Percentiles rank a stretch among this genome's conserved stretches.
Conservation (phyloP, 129 eudicot species). For the Sambucus nigra region DNA sequence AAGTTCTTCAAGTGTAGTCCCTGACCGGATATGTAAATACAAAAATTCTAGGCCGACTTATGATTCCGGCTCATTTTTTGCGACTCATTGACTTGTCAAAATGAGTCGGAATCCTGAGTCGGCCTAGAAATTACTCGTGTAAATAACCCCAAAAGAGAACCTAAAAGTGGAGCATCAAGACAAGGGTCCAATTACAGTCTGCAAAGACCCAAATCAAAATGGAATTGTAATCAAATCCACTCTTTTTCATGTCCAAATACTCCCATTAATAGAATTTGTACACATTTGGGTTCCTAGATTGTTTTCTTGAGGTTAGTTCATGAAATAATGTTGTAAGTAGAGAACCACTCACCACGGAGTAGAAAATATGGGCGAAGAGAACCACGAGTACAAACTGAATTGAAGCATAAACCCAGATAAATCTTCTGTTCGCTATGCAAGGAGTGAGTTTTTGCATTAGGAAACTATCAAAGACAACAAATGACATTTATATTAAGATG, state of each 20-base stretch:
- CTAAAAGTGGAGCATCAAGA: no score
- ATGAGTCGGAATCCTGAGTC: no score
- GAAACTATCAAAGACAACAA: neutral
- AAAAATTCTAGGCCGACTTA: neutral
- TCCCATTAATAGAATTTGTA: no score
- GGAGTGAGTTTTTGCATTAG: conserved; percentile 6
- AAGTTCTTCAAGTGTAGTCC: no score
- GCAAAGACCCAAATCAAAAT: neutral
- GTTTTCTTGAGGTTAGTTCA: neutral
- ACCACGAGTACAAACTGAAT: conserved; percentile 70
- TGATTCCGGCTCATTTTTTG: neutral
- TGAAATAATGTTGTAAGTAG: neutral
- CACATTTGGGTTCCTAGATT: neutral
- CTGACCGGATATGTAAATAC: neutral
- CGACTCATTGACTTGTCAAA: no score
- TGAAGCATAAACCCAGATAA: conserved; percentile 76
- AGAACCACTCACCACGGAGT: conserved; percentile 56
- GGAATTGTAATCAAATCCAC: neutral
- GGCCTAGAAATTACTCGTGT: neutral
- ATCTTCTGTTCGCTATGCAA: conserved; percentile 58
- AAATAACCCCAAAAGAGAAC: no score
- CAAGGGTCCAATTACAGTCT: neutral
- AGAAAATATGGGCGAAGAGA: conserved; percentile 77
- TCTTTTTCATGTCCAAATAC: neutral
- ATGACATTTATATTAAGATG: neutral